Conservation (phyloP, 768 basidiomycete genomes). For the Pleurotus cornucopiae region DNA sequence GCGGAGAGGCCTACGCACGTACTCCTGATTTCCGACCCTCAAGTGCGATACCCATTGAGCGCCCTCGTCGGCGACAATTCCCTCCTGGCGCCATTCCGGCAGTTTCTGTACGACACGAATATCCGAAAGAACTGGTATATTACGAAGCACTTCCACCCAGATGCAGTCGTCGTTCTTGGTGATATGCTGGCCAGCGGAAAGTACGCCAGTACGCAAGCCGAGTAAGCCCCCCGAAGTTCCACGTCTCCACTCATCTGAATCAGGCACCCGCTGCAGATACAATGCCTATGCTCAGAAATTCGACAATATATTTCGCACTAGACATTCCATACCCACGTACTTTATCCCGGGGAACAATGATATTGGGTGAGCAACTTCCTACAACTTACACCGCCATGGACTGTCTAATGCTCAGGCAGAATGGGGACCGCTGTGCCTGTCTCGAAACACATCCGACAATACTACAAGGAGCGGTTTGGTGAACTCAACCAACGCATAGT, state of each 20-base stretch:
- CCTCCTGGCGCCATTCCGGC: conserved; percentile 16
- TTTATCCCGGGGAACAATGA: conserved; percentile 83
- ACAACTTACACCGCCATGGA: not conserved
- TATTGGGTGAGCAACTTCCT: conserved; percentile 43
- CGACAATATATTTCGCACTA: conserved; percentile 50
- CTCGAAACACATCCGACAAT: conserved; percentile 49
- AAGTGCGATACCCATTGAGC: conserved; percentile 42
- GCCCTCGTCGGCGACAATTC: conserved; percentile 15
- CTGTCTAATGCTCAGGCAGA: conserved; percentile 24
- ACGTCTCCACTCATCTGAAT: too few relatives aligned
- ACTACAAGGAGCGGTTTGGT: conserved; percentile 64
- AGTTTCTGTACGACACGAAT: conserved; percentile 50
- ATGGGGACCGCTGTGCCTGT: conserved; percentile 50
- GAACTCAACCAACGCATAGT: conserved; percentile 58
- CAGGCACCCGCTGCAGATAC: conserved; percentile 41
- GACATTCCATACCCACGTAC: conserved; percentile 37
- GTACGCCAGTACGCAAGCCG: conserved; percentile 39
- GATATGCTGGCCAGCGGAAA: conserved; percentile 72
- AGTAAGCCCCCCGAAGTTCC: conserved; percentile 24
- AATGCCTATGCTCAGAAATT: conserved; percentile 55
- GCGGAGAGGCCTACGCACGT: conserved; percentile 43
- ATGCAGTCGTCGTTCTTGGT: conserved; percentile 71
- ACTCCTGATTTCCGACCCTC: conserved; percentile 67
- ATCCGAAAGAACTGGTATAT: conserved; percentile 71
- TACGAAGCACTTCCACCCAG: conserved; percentile 48